Evolutionary conservation across 2,329 filamentous ascomycete species (phyloP).

Genomic region (Epichloe baconii): DNA sequence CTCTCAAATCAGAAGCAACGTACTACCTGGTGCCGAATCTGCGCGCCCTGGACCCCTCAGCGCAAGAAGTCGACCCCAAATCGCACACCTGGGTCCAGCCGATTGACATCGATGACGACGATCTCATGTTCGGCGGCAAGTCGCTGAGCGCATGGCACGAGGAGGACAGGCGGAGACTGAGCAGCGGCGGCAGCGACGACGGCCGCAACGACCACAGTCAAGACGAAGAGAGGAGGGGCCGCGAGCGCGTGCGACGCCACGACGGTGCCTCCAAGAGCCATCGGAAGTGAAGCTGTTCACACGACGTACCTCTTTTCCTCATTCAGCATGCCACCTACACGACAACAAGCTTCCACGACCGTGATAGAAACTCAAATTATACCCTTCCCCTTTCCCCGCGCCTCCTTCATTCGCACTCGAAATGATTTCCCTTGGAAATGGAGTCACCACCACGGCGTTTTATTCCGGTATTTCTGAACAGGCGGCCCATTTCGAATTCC

Average conservation of each 20-base stretch:
- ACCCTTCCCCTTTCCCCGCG: too few species aligned
- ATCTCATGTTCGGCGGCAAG: constrained; percentile 48
- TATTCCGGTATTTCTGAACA: too few species aligned
- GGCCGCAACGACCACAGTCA: constrained; percentile 20
- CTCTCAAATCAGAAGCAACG: constrained; percentile 10
- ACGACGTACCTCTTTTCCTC: too few species aligned
- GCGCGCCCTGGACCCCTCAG: constrained; percentile 19
- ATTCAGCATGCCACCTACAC: too few species aligned
- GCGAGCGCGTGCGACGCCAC: constrained; percentile 16
- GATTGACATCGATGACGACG: constrained; percentile 47
- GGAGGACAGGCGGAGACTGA: constrained; percentile 28
- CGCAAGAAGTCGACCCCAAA: constrained; percentile 20
- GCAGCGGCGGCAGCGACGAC: constrained; percentile 23
- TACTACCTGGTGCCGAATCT: constrained; percentile 22
- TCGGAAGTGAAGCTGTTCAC: neutral
- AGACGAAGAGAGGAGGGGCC: constrained; percentile 8
- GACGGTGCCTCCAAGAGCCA: neutral
- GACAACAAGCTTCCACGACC: too few species aligned
- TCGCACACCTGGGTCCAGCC: constrained; percentile 35
- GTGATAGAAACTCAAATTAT: too few species aligned
- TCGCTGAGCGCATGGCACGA: constrained; percentile 46
- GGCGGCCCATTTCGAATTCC: too few species aligned
- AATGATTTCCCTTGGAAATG: neutral
- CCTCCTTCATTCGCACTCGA: neutral
- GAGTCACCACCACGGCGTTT: neutral